Evolutionary conservation across 768 basidiomycete genomes (phyloP), one percentile per base, ranked within the genome.

Genomic region (Suillus spraguei): DNA sequence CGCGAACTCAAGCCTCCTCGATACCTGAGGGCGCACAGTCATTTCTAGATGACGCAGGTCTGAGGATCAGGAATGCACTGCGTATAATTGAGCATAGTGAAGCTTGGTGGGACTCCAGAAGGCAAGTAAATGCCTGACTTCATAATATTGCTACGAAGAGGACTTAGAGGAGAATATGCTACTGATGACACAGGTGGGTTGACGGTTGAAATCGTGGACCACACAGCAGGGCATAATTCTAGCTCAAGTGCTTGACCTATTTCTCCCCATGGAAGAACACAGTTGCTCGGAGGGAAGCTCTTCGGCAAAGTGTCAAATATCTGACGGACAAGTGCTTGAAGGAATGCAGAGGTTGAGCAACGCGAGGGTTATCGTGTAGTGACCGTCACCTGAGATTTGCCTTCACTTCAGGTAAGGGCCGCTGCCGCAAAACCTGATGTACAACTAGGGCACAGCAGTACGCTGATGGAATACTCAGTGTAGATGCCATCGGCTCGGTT

Each of bases 321-420:
- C 83, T 0, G 86, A 82, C 0, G 83, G 75, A 92, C 86, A 17
- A 94, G 83, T 53, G 86, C 85, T 64, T 88, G 87, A 7, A 93
- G 86, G 56, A 95, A 86, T 11, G 14, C 8, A 3, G 24, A 49
- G 22, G 55, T 87, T 81, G 28, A 96, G 81, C 13, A 97, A 79
- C 0, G 91, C 85, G n/a, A 93, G 79, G 0, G 94, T 95, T 83
- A 91, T 91, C 1, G 91, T 87, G 71, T 97, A 93, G 65, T 85
- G 81, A 13, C 91, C 24, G 14, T 16, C 13, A 4, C 47, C 91
- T 5, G 87, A 82, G 36, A 87, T 78, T n/a, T 91, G 82, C 74
- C 94, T 90, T n/a, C n/a, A n/a, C n/a, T n/a, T 4, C 84, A 76
- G 0, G 88, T 82, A 65, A 96, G 77, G 20, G 87, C 85, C 47